phyloP scores from a whole-genome alignment of 441 rosid genomes.

The Arabidopsis lyrata region DNA sequence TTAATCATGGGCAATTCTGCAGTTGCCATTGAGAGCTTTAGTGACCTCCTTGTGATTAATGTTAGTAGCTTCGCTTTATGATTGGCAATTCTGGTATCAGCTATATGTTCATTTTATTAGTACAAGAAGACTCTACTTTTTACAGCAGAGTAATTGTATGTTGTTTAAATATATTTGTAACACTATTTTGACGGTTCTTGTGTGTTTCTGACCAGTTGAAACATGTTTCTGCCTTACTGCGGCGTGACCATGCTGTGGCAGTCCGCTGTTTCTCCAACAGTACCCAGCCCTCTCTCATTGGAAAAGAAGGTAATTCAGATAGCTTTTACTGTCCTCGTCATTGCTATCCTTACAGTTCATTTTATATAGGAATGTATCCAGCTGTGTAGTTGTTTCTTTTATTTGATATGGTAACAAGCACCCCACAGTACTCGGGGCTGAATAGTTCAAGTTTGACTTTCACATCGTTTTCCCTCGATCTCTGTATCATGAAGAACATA shows the following conservation, averaged over 20 bases:
- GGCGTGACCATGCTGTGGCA: constrained; percentile 58
- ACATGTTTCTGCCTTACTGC: constrained; percentile 55
- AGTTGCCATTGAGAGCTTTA: not conserved
- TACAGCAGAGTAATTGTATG: not conserved
- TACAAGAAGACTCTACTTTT: constrained; percentile 12
- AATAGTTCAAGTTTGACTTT: not conserved
- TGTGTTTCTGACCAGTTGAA: constrained; percentile 63
- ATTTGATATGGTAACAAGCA: not conserved
- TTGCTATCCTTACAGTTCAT: not conserved
- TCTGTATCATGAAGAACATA: not conserved
- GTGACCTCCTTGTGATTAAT: not conserved
- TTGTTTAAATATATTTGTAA: not conserved
- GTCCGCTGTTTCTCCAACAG: constrained; percentile 67
- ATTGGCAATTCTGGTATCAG: not conserved
- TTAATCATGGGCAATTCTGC: not conserved
- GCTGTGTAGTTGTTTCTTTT: not conserved
- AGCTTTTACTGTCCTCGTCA: constrained; percentile 12
- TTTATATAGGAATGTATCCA: not conserved
- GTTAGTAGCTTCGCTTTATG: constrained; percentile 14
- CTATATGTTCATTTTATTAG: not conserved
- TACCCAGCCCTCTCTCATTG: constrained; percentile 47
- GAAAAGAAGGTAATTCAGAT: constrained; percentile 54
- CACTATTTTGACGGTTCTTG: not conserved
- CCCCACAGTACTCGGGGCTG: not conserved
- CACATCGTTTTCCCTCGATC: not conserved